A percentile compares a stretch with the other conserved stretches of the same genome.
Evolutionary conservation across 2,329 filamentous ascomycete species (phyloP).

Genomic region (Dothistroma septosporum): DNA sequence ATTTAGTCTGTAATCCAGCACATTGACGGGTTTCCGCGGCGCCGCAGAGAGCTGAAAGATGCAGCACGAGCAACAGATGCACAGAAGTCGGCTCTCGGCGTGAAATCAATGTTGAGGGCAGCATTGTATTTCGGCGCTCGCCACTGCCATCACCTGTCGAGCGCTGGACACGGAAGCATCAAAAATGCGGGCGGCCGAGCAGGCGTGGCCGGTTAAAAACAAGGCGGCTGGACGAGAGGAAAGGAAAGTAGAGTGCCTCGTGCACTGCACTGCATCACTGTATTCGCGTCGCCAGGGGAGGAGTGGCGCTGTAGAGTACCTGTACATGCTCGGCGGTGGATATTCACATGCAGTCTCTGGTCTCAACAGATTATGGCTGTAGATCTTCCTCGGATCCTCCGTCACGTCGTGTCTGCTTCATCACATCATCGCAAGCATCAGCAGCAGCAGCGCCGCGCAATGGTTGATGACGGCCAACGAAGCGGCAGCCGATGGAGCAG

Average conservation of each 20-base stretch:
- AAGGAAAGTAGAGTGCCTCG: not conserved
- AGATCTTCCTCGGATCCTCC: not conserved
- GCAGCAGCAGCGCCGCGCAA: not conserved
- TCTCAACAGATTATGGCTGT: not conserved
- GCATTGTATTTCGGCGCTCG: not conserved
- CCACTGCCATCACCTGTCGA: not conserved
- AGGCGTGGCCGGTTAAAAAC: not conserved
- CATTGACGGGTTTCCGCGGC: not conserved
- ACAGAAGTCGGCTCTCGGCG: not conserved
- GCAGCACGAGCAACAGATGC: not conserved
- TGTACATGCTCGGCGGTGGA: not conserved
- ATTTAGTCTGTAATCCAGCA: not conserved
- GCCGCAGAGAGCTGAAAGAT: not conserved
- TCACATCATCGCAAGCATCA: not conserved
- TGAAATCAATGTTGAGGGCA: not conserved
- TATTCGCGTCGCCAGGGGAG: conserved; percentile 1
- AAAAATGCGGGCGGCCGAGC: not conserved
- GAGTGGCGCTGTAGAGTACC: not conserved
- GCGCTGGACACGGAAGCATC: not conserved
- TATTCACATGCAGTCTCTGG: not conserved
- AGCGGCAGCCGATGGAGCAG: not conserved
- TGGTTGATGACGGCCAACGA: not conserved
- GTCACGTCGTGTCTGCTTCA: not conserved
- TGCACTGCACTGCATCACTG: not conserved
- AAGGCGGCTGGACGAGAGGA: conserved; percentile 4